These are phyloP conservation scores for Phanerodontia chrysosporium DNA, from an alignment of 768 basidiomycete genomes.

Conservation along the genomic window DNA sequence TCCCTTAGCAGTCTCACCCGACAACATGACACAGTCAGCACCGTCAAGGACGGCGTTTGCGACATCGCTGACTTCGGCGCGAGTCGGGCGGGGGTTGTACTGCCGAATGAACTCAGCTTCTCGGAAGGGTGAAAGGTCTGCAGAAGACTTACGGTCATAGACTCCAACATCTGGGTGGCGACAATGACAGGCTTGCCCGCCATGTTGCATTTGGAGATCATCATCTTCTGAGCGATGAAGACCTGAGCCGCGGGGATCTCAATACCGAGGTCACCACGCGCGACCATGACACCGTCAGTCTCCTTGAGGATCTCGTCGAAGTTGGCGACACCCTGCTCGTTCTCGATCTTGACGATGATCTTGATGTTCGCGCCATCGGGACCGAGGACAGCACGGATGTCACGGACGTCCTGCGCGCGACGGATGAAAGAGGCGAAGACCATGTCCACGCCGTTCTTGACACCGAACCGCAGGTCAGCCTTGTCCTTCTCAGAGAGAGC, in stretches of 20 bases:
- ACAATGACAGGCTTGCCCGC: slow-evolving; percentile 97
- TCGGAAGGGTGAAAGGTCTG: neutral
- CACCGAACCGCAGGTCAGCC: slow-evolving; percentile 89
- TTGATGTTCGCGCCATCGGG: slow-evolving; percentile 95
- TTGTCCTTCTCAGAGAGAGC: slow-evolving; percentile 98
- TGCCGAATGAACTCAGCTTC: slow-evolving; percentile 22
- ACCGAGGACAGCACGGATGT: slow-evolving; percentile 91
- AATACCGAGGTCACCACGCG: slow-evolving; percentile 98
- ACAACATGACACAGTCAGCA: slow-evolving; percentile 99
- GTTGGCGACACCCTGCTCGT: slow-evolving; percentile 97
- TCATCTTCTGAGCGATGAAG: slow-evolving; percentile 99
- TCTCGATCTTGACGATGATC: slow-evolving; percentile 99
- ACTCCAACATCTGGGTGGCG: slow-evolving; percentile 99
- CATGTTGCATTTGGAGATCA: slow-evolving; percentile 99
- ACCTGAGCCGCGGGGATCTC: slow-evolving; percentile 99
- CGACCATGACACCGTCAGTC: slow-evolving; percentile 99
- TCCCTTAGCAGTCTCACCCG: slow-evolving; percentile 98
- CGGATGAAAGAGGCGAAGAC: slow-evolving; percentile 99
- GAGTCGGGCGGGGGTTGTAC: slow-evolving; percentile 98
- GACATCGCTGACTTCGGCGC: slow-evolving; percentile 98
- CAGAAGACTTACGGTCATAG: slow-evolving; percentile 76
- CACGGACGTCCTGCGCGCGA: slow-evolving; percentile 86
- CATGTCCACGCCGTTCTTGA: slow-evolving; percentile 98
- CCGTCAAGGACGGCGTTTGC: slow-evolving; percentile 99
- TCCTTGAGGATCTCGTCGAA: slow-evolving; percentile 97